These are phyloP conservation scores for Rhizopogon vinicolor DNA, from an alignment of 768 basidiomycete genomes.

Conservation along the genomic window DNA sequence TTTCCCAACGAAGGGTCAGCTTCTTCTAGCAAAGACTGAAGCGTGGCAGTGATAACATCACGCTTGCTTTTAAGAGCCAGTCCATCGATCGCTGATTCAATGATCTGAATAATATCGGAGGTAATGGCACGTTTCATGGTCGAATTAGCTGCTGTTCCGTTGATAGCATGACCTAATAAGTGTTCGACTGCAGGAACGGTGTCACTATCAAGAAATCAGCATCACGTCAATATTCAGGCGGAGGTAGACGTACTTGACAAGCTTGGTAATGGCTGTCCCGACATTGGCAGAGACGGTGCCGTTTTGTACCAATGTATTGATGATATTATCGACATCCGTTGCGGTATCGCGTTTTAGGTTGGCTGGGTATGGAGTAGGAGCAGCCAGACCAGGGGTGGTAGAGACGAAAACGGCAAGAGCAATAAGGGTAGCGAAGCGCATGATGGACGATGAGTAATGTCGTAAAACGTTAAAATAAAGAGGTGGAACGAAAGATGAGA, in stretches of 20 bases:
- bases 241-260: neutral
- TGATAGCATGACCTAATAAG: too few relatives aligned
- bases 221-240: neutral
- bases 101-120: neutral
- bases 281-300: neutral
- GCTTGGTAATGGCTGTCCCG: neutral
- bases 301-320: neutral
- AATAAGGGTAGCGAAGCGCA: neutral
- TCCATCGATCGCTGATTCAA: neutral
- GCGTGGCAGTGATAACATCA: neutral
- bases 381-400: neutral
- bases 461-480: neutral
- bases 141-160: too few relatives aligned
- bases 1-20: neutral
- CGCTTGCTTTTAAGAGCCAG: neutral
- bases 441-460: neutral
- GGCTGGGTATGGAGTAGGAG: neutral
- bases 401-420: neutral
- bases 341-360: neutral
- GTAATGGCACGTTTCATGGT: neutral
- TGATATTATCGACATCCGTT: neutral
- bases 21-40: neutral
- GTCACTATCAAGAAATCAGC: neutral
- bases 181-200: neutral
- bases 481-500: neutral